A percentile compares a stretch with the other conserved stretches of the same genome.
Evolutionary conservation across 2,329 filamentous ascomycete species (phyloP).

Genomic region (Colletotrichum karsti): DNA sequence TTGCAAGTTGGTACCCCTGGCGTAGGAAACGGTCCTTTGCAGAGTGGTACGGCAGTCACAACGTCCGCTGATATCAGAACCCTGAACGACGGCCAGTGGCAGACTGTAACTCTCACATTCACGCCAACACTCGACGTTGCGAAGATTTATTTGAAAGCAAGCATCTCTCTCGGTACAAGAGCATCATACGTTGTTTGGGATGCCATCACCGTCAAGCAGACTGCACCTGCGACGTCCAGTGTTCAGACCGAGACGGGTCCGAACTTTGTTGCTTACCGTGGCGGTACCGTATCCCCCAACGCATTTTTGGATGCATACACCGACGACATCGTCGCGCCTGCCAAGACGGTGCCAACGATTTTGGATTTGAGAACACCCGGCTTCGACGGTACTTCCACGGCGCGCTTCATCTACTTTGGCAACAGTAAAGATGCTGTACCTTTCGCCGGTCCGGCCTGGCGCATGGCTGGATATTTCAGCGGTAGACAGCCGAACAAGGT

Average conservation of each 20-base stretch:
- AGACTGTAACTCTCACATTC: background rate
- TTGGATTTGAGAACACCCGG: background rate
- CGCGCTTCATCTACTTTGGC: background rate
- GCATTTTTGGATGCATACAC: background rate
- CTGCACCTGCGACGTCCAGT: background rate
- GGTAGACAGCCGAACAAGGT: background rate
- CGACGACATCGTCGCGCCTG: background rate
- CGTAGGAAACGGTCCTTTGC: background rate
- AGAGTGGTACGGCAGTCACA: background rate
- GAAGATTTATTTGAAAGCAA: background rate
- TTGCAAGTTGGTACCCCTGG: background rate
- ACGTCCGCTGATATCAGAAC: background rate
- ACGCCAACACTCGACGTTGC: background rate
- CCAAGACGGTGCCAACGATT: background rate
- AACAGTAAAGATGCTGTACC: background rate
- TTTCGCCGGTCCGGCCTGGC: background rate
- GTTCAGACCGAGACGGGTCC: background rate
- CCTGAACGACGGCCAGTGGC: background rate
- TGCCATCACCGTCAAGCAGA: background rate
- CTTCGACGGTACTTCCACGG: background rate
- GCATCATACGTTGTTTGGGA: background rate
- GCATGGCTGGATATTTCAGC: background rate
- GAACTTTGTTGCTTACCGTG: background rate
- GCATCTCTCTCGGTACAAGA: background rate
- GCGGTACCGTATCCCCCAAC: background rate